Percentiles rank a stretch among this genome's conserved stretches.
Conservation (phyloP, 441 rosid genomes). For the Bocquillonia castaneifolia region DNA sequence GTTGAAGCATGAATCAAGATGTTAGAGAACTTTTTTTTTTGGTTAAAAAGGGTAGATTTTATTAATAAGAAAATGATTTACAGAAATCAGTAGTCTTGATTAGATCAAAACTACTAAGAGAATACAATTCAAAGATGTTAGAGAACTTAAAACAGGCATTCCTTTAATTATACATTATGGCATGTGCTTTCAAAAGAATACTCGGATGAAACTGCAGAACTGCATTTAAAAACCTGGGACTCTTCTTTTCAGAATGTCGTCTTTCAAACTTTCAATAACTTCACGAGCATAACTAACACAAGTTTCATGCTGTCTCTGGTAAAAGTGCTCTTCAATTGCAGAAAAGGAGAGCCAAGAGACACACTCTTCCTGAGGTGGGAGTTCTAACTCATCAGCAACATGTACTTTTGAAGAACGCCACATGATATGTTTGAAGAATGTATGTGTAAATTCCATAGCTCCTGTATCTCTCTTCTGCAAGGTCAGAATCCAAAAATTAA, state of each 20-base stretch:
- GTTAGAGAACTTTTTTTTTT: slow-evolving; percentile 21
- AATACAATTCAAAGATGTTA: too few relatives aligned
- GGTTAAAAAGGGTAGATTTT: too few relatives aligned
- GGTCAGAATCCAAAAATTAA: slow-evolving; percentile 13
- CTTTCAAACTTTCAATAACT: slow-evolving; percentile 79
- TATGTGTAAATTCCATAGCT: slow-evolving; percentile 77
- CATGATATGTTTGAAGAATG: slow-evolving; percentile 74
- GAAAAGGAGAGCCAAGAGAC: slow-evolving; percentile 88
- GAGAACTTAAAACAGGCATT: slow-evolving; percentile 15
- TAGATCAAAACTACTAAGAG: too few relatives aligned
- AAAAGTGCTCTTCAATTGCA: slow-evolving; percentile 91
- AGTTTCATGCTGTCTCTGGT: slow-evolving; percentile 94
- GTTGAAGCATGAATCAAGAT: slow-evolving; percentile 20
- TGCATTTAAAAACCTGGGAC: slow-evolving; percentile 42
- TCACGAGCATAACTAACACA: slow-evolving; percentile 88
- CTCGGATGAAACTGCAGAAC: slow-evolving; percentile 26
- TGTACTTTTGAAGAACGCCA: slow-evolving; percentile 95
- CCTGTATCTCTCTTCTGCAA: slow-evolving; percentile 61
- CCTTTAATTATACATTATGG: neutral
- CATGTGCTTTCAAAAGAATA: slow-evolving; percentile 10
- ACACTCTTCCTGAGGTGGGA: slow-evolving; percentile 92
- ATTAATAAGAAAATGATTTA: too few relatives aligned
- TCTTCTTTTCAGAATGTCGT: slow-evolving; percentile 67
- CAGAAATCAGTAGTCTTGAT: too few relatives aligned
- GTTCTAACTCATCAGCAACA: slow-evolving; percentile 89